These are phyloP conservation scores for Darksidea phi DNA, from an alignment of 495 filamentous ascomycete species.

Conservation along the genomic window DNA sequence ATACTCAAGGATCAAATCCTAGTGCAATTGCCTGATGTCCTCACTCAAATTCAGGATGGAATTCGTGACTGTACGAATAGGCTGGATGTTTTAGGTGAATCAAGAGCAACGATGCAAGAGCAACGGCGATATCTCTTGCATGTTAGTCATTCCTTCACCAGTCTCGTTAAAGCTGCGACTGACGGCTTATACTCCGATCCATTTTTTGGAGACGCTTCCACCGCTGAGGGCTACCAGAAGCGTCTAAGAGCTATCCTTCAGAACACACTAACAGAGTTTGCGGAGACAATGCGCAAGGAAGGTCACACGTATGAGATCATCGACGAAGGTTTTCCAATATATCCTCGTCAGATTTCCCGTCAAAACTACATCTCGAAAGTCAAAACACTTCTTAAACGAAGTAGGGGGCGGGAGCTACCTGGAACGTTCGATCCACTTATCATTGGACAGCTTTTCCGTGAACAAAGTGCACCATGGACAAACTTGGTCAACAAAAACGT, in stretches of 20 bases:
- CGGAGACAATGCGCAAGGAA: conserved; percentile 1
- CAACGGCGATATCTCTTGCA: conserved; percentile 10
- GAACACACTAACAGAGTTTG: conserved; percentile 9
- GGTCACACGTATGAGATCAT: neutral
- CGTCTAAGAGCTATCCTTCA: conserved; percentile 3
- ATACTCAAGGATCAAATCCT: conserved; percentile 10
- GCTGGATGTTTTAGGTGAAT: conserved; percentile 1
- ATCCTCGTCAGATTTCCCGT: too few species aligned
- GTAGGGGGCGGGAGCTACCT: conserved; percentile 11
- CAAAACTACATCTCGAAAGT: too few species aligned
- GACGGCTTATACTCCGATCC: conserved; percentile 7
- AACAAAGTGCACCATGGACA: too few species aligned
- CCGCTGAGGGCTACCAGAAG: neutral
- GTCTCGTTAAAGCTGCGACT: conserved; percentile 2
- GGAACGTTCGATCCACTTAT: conserved; percentile 13
- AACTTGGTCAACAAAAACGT: too few species aligned
- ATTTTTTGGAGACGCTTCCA: conserved; percentile 8
- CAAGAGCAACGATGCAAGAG: conserved; percentile 3
- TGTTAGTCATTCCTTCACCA: conserved; percentile 5
- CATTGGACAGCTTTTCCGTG: too few species aligned
- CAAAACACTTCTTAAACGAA: neutral
- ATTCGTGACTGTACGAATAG: neutral
- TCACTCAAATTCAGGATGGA: conserved; percentile 6
- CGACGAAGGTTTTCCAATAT: too few species aligned
- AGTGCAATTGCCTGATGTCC: neutral